phyloP scores from a whole-genome alignment of 2,329 filamentous ascomycete genomes.

The Cladosporium sp. region DNA sequence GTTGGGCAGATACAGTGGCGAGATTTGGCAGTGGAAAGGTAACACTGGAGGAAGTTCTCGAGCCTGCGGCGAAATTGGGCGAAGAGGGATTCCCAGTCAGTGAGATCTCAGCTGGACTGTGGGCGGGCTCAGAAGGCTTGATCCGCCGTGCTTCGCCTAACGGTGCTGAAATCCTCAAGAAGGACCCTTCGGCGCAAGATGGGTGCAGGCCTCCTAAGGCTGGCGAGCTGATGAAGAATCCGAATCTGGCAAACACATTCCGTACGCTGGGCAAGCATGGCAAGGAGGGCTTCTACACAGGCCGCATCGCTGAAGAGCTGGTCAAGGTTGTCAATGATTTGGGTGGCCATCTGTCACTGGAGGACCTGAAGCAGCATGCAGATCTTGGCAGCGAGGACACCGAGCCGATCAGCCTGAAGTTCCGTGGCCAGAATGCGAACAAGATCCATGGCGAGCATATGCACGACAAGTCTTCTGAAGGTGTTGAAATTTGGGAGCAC shows the following conservation, averaged over 20 bases:
- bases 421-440: conserved; percentile 53
- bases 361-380: conserved; percentile 75
- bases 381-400: conserved; percentile 71
- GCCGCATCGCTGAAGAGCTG: conserved; percentile 74
- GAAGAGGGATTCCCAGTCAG: conserved; percentile 89
- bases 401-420: conserved; percentile 71
- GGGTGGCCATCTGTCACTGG: conserved; percentile 73
- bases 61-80: conserved; percentile 77
- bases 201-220: conserved; percentile 70
- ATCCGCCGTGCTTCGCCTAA: conserved; percentile 78
- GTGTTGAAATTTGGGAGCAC: conserved; percentile 89
- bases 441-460: conserved; percentile 43
- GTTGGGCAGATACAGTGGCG: conserved; percentile 87
- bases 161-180: conserved; percentile 80
- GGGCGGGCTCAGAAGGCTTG: conserved; percentile 60
- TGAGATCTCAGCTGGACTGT: conserved; percentile 78
- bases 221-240: conserved; percentile 88
- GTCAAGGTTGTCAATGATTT: conserved; percentile 71
- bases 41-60: conserved; percentile 69
- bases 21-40: conserved; percentile 86
- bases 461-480: conserved; percentile 44
- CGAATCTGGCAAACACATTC: conserved; percentile 76
- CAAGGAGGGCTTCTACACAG: conserved; percentile 87
- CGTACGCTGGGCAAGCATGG: conserved; percentile 71
- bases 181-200: conserved; percentile 61